These are phyloP conservation scores for Penicillium verrucosum DNA, from an alignment of 2,329 filamentous ascomycete species.

Conservation along the genomic window DNA sequence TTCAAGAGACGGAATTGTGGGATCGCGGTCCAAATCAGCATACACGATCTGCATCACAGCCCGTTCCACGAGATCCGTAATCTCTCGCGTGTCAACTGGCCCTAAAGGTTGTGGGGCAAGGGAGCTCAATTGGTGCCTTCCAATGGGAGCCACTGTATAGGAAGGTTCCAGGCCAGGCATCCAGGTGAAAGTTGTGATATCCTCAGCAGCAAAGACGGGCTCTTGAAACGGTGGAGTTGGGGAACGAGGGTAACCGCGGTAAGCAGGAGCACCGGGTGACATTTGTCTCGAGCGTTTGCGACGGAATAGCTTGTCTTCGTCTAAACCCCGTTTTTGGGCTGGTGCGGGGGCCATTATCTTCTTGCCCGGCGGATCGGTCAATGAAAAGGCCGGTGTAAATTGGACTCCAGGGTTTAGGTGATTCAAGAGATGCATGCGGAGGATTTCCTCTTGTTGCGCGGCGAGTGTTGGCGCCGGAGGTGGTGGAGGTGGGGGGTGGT, in stretches of 20 bases:
- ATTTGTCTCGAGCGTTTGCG: not conserved
- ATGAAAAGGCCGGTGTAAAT: not conserved
- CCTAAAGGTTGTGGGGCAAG: not conserved
- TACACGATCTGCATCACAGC: constrained; percentile 29
- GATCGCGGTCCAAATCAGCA: constrained; percentile 30
- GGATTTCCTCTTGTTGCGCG: not conserved
- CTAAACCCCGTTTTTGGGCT: not conserved
- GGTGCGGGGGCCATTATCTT: not conserved
- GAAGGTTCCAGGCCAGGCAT: not conserved
- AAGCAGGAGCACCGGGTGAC: constrained; percentile 5
- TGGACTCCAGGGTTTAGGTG: not conserved
- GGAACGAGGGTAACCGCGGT: not conserved
- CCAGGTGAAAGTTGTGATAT: not conserved
- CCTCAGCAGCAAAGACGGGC: constrained; percentile 2
- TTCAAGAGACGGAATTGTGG: constrained; percentile 14
- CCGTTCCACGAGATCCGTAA: constrained; percentile 25
- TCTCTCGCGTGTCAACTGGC: not conserved
- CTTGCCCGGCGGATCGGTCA: not conserved
- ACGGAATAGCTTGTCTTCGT: not conserved
- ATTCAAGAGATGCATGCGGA: not conserved
- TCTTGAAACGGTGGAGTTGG: not conserved
- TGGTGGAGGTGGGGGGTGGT: not conserved
- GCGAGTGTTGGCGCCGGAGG: not conserved
- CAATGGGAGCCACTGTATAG: not conserved
- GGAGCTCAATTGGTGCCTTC: not conserved